Conservation (phyloP, 2,329 filamentous ascomycete species). For the Corynespora cassiicola region DNA sequence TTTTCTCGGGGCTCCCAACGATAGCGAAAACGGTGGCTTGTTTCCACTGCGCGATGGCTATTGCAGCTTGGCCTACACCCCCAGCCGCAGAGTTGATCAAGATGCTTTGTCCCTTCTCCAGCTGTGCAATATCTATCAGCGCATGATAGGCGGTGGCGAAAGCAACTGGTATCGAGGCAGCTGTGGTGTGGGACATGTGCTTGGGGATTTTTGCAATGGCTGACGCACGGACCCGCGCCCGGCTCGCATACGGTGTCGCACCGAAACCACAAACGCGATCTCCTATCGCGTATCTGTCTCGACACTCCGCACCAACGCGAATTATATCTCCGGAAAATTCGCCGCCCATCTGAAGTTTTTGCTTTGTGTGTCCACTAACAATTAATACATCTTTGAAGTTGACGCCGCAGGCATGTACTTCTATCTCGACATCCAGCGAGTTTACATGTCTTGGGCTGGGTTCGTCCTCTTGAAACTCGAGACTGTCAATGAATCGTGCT, state of each 20-base stretch:
- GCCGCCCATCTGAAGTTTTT: not conserved
- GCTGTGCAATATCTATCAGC: conserved; percentile 9
- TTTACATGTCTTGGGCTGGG: too few species aligned
- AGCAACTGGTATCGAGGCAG: conserved; percentile 11
- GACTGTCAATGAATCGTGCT: conserved; percentile 13
- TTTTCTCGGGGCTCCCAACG: conserved; percentile 11
- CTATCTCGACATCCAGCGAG: conserved; percentile 33
- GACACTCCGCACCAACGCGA: conserved; percentile 1
- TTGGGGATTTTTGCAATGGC: conserved; percentile 4
- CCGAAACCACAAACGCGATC: conserved; percentile 15
- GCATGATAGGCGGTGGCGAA: conserved; percentile 15
- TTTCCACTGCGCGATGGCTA: conserved; percentile 5
- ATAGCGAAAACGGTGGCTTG: conserved; percentile 22
- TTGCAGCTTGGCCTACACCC: conserved; percentile 6
- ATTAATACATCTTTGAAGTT: conserved; percentile 9
- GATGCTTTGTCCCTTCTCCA: conserved; percentile 14
- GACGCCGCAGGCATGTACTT: conserved; percentile 19
- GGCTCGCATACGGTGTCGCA: conserved; percentile 18
- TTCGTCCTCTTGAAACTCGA: conserved; percentile 17
- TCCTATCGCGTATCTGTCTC: conserved; percentile 3
- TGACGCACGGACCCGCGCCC: conserved; percentile 21
- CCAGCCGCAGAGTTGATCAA: conserved; percentile 25
- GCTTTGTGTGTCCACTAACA: conserved; percentile 1
- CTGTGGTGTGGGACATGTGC: conserved; percentile 7
- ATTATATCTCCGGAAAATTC: conserved; percentile 13